Evolutionary conservation across 2,329 filamentous ascomycete genomes (phyloP), one percentile per base, ranked within the genome.

Genomic region (Ophiocordyceps camponoti-leonardi): DNA sequence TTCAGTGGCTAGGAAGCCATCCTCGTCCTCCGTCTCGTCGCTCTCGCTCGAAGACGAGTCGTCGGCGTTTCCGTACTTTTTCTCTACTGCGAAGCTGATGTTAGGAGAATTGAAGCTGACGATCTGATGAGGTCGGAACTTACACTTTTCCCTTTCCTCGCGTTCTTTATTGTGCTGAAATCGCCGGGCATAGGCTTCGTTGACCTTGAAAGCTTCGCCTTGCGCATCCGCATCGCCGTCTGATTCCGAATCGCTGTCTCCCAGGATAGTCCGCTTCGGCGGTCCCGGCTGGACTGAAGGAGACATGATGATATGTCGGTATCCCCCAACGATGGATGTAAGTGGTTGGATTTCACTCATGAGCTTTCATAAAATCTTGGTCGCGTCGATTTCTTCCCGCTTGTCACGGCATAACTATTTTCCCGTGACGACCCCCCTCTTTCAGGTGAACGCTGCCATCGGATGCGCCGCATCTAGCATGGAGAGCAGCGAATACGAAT

Each of bases 81-180:
- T 84, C 64, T 96, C 87, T 58, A 96, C 84, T 23, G 22, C 22
- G 35, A 10, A 6, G 5, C 10, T n/a, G 11, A 39, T 30, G 41
- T 31, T 35, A 41, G 30, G 6, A 8, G n/a, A 11, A 14, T 23
- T 23, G 22, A 23, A 23, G 22, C n/a, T 23, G 6, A 14, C 8
- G 22, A 16, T 41, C 12, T 42, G 13, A 26, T 16, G 18, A 5
- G 6, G 20, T n/a, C 16, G 8, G 18, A 16, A 37, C 76, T 55
- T 57, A 83, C 81, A 62, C 57, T 75, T 73, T 16, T 87, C 81
- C 51, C 79, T 68, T 61, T 98, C 92, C 59, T 94, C 88, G 47
- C 90, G 77, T 67, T 94, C 94, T 69, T 96, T 95, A 67, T 98
- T 98, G 66, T 96, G 75, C 62, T 98, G 92, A 55, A 94, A 96